Percentiles rank a stretch among this genome's conserved stretches.
Conservation (phyloP, 805 yeast genomes). For the Scheffersomyces lignosus region DNA sequence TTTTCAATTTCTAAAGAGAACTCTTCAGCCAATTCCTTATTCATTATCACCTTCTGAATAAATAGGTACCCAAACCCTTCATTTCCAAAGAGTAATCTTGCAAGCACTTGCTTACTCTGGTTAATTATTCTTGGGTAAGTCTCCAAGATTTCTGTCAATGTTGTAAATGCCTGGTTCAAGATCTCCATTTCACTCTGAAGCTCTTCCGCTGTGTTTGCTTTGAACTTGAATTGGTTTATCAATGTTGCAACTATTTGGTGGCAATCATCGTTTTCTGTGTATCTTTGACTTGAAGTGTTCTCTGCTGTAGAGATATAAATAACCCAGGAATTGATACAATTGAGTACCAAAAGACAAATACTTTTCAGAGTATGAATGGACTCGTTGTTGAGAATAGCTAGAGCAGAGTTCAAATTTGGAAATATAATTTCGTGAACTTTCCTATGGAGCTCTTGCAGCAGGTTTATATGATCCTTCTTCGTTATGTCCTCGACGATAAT, state of each 20-base stretch:
- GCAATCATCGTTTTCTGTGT: slow-evolving; percentile 14
- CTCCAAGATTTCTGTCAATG: slow-evolving; percentile 47
- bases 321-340: slow-evolving; percentile 37
- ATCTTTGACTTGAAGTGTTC: slow-evolving; percentile 31
- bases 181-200: slow-evolving; percentile 9
- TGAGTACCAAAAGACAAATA: slow-evolving; percentile 17
- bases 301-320: slow-evolving; percentile 38
- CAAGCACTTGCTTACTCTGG: slow-evolving; percentile 26
- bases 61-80: slow-evolving; percentile 46
- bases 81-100: slow-evolving; percentile 37
- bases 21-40: slow-evolving; percentile 27
- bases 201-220: background rate
- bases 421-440: slow-evolving; percentile 36
- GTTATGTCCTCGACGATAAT: slow-evolving; percentile 53
- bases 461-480: slow-evolving; percentile 25
- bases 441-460: slow-evolving; percentile 34
- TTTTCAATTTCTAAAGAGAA: slow-evolving; percentile 35
- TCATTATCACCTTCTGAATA: slow-evolving; percentile 30
- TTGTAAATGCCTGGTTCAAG: slow-evolving; percentile 22
- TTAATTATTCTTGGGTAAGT: slow-evolving; percentile 42
- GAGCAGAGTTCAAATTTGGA: slow-evolving; percentile 16
- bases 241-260: slow-evolving; percentile 21
- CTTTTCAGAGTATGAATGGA: slow-evolving; percentile 7
- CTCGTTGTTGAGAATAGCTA: slow-evolving; percentile 8
- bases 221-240: slow-evolving; percentile 11